Conservation (phyloP, 257 asterid species). For the Haberlea rhodopensis region DNA sequence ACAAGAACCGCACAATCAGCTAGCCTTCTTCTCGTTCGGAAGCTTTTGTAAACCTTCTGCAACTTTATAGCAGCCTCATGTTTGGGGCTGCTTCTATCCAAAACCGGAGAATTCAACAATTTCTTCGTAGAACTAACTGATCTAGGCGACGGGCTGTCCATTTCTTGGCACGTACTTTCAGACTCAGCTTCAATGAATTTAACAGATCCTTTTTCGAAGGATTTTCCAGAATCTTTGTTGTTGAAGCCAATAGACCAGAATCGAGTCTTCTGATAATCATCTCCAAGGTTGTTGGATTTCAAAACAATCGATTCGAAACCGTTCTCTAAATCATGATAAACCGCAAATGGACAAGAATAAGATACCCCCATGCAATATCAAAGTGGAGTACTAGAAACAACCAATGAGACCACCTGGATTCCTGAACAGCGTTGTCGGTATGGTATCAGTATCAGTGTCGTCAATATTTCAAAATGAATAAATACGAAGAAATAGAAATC, state of each 20-base stretch:
- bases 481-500: too few relatives aligned
- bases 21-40: slow-evolving; percentile 51
- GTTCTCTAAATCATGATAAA: slow-evolving; percentile 23
- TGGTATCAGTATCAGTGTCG: too few relatives aligned
- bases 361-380: slow-evolving; percentile 42
- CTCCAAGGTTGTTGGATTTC: slow-evolving; percentile 13
- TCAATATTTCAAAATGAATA: too few relatives aligned
- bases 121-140: slow-evolving; percentile 12
- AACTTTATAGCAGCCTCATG: slow-evolving; percentile 57
- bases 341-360: slow-evolving; percentile 22
- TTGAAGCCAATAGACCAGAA: slow-evolving; percentile 13
- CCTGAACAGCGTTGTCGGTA: slow-evolving; percentile 23
- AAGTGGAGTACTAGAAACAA: slow-evolving; percentile 13
- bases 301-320: slow-evolving; percentile 28
- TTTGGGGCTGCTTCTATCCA: slow-evolving; percentile 32
- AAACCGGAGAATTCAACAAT: slow-evolving; percentile 22
- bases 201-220: not conserved
- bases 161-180: slow-evolving; percentile 19
- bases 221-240: not conserved
- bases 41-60: slow-evolving; percentile 61
- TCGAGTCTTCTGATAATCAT: slow-evolving; percentile 4
- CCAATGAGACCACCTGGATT: slow-evolving; percentile 1
- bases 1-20: slow-evolving; percentile 73
- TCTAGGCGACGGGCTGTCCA: slow-evolving; percentile 14
- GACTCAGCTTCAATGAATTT: slow-evolving; percentile 6